Evolutionary conservation across 163 green algal genomes (phyloP), one percentile per base, ranked within the genome.

Genomic region (Chlorella variabilis): DNA sequence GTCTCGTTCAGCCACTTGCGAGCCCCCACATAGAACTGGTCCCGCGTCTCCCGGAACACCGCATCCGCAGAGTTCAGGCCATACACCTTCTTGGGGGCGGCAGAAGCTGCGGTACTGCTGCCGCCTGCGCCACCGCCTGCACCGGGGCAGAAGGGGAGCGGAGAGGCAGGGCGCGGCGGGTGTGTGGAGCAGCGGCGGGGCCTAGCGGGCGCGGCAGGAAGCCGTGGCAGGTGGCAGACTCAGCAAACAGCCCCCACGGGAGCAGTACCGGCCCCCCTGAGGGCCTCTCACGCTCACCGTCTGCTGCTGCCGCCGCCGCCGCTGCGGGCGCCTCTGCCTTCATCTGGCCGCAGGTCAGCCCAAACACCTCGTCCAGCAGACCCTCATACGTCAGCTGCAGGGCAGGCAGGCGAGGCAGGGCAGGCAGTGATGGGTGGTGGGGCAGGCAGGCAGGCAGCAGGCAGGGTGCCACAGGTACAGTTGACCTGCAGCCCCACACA

Each of bases 301-400:
- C 17, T 75, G 25, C 21, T 41, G 77, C 23, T 39, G 76, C 42
- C 21, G 75, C 59, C 31, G 58, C 21, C 23, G 75, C 48, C 20
- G 49, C 29, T n/a, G 29, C 20, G n/a, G 75, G 33, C 23, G 65
- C 18, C 34, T 59, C 42, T 63, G 65, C 39, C 36, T 38, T 62
- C 34, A 88, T 34, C 59, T 89, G 84, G 34, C 85, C 85, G 68
- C 80, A 89, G 36, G 86, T 88, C 76, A 98, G 95, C 39, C 92
- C 90, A 4, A 96, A 90, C 2, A 97, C 84, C 85, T 99, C 96
- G 75, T 98, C 96, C 0, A 98, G 86, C 41, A 98, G 86, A 6
- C 96, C 96, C 81, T 98, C 96, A 83, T 98, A 98, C 1, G 96
- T 99, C 48, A 97, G 85, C 89, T 86, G 81, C n/a, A 29, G 2